Percentiles rank a stretch among this genome's conserved stretches.
Conservation (phyloP, 2,329 filamentous ascomycete species). For the Myriosclerotinia duriaeana region DNA sequence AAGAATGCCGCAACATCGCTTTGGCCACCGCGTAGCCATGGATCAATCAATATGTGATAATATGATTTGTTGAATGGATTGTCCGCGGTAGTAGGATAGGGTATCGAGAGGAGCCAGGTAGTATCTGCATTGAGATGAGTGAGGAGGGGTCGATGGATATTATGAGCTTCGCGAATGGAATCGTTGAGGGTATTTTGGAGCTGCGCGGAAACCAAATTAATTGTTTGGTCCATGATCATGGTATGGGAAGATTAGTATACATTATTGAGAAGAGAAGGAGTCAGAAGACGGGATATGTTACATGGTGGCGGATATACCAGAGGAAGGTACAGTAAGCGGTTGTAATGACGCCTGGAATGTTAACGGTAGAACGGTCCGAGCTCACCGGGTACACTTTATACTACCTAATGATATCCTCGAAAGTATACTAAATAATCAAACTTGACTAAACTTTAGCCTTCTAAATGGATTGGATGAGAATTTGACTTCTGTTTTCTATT, state of each 20-base stretch:
- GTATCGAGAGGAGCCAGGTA: conserved; percentile 65
- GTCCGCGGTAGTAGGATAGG: conserved; percentile 46
- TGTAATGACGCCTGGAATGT: conserved; percentile 1
- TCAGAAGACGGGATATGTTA: background rate
- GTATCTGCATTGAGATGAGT: conserved; percentile 67
- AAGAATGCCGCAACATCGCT: conserved; percentile 65
- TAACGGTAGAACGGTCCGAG: background rate
- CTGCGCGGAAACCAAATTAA: conserved; percentile 7
- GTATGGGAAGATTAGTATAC: background rate
- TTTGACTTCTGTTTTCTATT: too few species aligned
- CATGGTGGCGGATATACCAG: background rate
- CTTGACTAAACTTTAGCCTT: background rate
- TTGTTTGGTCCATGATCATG: conserved; percentile 11
- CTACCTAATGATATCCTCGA: background rate
- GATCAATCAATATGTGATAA: conserved; percentile 65
- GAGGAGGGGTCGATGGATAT: conserved; percentile 51
- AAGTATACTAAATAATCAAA: background rate
- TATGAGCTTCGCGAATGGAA: conserved; percentile 11
- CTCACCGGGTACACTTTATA: background rate
- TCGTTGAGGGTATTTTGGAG: background rate
- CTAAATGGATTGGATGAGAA: too few species aligned
- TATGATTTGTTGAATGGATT: conserved; percentile 42
- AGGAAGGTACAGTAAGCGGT: background rate
- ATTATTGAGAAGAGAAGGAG: background rate
- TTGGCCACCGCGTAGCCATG: conserved; percentile 63